These are phyloP conservation scores for Fusarium sp. DNA, from an alignment of 2,329 filamentous ascomycete genomes.

Conservation along the genomic window DNA sequence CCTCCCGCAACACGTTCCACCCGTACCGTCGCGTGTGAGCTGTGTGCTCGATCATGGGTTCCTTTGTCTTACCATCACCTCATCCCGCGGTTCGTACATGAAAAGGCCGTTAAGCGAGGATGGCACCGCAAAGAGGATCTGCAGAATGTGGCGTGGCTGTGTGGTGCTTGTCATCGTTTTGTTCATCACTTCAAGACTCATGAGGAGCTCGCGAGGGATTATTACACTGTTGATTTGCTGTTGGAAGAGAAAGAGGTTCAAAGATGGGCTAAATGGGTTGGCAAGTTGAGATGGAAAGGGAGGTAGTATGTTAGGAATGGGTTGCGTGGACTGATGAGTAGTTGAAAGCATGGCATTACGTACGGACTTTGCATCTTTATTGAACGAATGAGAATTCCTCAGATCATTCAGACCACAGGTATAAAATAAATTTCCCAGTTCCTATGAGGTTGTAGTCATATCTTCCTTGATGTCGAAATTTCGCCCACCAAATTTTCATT, in stretches of 20 bases:
- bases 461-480: background rate
- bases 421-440: background rate
- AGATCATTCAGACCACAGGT: too few relatives aligned
- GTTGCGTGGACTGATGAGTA: background rate
- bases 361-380: background rate
- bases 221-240: conserved; percentile 79
- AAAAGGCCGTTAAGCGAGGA: conserved; percentile 79
- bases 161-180: conserved; percentile 84
- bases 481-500: background rate
- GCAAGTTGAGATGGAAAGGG: conserved; percentile 79
- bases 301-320: conserved; percentile 14
- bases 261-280: conserved; percentile 80
- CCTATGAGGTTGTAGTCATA: background rate
- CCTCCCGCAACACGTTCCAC: conserved; percentile 75
- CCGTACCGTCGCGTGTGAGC: conserved; percentile 74
- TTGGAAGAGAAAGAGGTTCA: conserved; percentile 78
- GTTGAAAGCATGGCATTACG: background rate
- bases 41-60: conserved; percentile 81
- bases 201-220: conserved; percentile 81
- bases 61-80: conserved; percentile 87
- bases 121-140: conserved; percentile 83
- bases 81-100: conserved; percentile 83
- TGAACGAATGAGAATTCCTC: too few relatives aligned
- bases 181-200: conserved; percentile 82
- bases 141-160: conserved; percentile 88